Base-by-base conservation (phyloP, 163 green algal genomes). In the Coccomyxa subellipsoidea region DNA sequence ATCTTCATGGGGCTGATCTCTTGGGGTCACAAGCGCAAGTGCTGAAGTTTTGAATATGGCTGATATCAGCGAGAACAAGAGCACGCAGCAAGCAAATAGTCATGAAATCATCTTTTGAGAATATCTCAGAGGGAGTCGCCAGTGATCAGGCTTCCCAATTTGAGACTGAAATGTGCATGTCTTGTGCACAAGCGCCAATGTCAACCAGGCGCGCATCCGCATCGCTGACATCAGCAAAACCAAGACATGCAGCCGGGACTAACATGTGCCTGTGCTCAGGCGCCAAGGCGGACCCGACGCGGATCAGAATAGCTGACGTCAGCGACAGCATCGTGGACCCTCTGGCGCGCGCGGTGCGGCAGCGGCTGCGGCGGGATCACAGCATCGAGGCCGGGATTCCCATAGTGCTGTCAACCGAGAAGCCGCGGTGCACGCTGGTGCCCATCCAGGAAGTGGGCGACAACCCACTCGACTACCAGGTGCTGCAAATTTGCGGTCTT, bases 211-310 rank as follows among this genome's bases (percentile, higher is more conserved):
- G n/a, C n/a, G n/a, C n/a, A n/a, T n/a, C n/a, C n/a, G n/a, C n/a
- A n/a, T n/a, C n/a, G n/a, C n/a, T n/a, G n/a, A n/a, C n/a, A n/a
- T n/a, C n/a, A n/a, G n/a, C n/a, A n/a, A n/a, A n/a, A n/a, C n/a
- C n/a, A n/a, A n/a, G n/a, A 59, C 47, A 59, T 59, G 47, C 21
- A 59, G 21, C 47, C 4, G 23, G 10, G 10, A 54, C 39, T 54
- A 8, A 23, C 18, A 25, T 34, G 27, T 76, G 34, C 18, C 5
- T 12, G 32, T 35, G 2, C 76, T 54, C 96, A 79, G 96, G 95
- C 2, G 94, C 95, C 47, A 96, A 97, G 87, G 93, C 94, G 15
- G 96, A 99, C 88, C 96, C 96, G 75, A 99, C 96, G 0, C 90
- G 96, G 29, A 82, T 99, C n/a, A 85, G 91, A 27, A 89, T 99